These are phyloP conservation scores for Boletus insuetus DNA, from an alignment of 768 basidiomycete genomes.

Conservation along the genomic window DNA sequence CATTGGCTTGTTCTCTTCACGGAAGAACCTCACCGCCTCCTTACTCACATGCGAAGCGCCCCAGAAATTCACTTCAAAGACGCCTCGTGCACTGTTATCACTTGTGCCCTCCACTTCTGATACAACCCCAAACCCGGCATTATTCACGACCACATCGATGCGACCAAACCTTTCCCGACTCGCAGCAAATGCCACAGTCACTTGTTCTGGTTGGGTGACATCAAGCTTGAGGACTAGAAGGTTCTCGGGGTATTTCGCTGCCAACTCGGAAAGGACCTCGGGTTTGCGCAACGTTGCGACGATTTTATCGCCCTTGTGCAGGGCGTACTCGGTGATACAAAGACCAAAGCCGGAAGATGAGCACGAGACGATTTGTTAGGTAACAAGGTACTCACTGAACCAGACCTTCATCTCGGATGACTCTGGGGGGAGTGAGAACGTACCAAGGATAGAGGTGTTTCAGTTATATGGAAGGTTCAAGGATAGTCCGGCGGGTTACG, in stretches of 20 bases:
- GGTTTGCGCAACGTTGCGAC: conserved; percentile 45
- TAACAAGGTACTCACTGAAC: conserved; percentile 13
- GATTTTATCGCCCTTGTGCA: conserved; percentile 37
- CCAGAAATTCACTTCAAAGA: conserved; percentile 47
- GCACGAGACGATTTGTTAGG: background rate
- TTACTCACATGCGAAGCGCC: conserved; percentile 39
- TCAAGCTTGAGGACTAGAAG: conserved; percentile 35
- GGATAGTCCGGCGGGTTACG: too few relatives aligned
- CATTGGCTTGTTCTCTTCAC: conserved; percentile 28
- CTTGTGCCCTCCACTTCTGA: conserved; percentile 29
- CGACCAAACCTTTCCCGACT: conserved; percentile 20
- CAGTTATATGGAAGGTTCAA: too few relatives aligned
- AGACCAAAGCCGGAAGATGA: conserved; percentile 37
- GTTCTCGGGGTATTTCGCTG: conserved; percentile 19
- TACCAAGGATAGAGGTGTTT: background rate
- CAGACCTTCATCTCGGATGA: conserved; percentile 16
- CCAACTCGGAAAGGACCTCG: conserved; percentile 27
- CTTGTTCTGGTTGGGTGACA: conserved; percentile 27
- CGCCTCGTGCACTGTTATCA: conserved; percentile 32
- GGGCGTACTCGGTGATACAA: conserved; percentile 28
- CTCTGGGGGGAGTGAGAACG: background rate
- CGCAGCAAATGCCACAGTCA: background rate
- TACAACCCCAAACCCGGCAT: background rate
- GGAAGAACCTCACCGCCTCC: conserved; percentile 28
- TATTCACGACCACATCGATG: conserved; percentile 20